Evolutionary conservation across 352 stramenopile species (phyloP), one percentile per base, ranked within the genome.

Genomic region (Aphanomyces euteiches): DNA sequence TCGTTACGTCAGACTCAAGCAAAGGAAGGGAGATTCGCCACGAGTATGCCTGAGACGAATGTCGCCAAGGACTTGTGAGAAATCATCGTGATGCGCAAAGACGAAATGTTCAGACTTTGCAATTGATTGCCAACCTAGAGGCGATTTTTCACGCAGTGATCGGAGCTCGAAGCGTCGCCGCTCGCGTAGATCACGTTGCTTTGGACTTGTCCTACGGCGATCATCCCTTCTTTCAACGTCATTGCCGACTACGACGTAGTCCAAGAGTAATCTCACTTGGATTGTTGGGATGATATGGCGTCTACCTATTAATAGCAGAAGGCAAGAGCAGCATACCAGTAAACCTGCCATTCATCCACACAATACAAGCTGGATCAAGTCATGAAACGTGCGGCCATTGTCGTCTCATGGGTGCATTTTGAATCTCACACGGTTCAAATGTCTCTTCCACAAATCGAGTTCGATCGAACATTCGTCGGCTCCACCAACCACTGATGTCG

Each of bases 191-290:
- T 28, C 28, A 28, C 2, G 28, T 28, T 28, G 28, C 28, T 28
- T 28, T 28, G 28, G 28, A 1, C 75, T 87, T 21, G 63, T 78
- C 6, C 63, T 87, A 15, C 72, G 84, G 36, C 78, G 86, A 59
- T 88, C 84, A 37, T 92, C 92, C 5, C 73, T 98, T 17, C 95
- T 90, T 47, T 89, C 94, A 38, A 91, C 98, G 1, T 96, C 98
- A 79, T 96, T 99, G 89, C 79, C 98, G 12, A 98, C 93, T 95
- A 90, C 98, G 19, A 98, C 98, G 74, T 75, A 98, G 39, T 98
- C 98, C 75, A 99, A 98, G 94, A 95, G 98, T 77, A 97, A 90
- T 15, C 96, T 98, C 72, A 94, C 93, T 6, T 95, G 94, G 40
- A 77, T 98, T 6, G 94, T 94, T n/a, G 80, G 98, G 40, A 92